Evolutionary conservation across 805 yeast species (phyloP), one percentile per base, ranked within the genome.

Genomic region (Wickerhamiella australiensis): DNA sequence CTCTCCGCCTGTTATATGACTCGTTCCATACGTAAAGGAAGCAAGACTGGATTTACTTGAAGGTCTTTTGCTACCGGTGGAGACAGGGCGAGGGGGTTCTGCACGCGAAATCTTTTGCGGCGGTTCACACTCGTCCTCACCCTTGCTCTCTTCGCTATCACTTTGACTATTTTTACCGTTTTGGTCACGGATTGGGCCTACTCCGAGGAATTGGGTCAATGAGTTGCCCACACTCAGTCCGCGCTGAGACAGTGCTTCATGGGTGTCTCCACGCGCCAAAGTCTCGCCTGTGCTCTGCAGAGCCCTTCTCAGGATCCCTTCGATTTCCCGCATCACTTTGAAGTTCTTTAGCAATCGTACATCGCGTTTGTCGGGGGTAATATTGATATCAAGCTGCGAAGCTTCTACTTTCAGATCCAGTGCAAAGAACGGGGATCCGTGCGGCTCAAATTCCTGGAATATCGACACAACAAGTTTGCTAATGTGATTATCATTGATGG

Each of bases 281-380:
- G 57, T 51, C 49, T 68, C 72, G 9, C 55, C 59, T 20, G 66
- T 62, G 0, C 52, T 47, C 18, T 74, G 70, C 58, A 75, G 85
- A 50, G 74, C 71, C 1, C 62, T 61, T 0, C 60, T 57, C 15
- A 88, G 57, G n/a, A 68, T 62, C n/a, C 69, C 74, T 48, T 77
- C 69, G 4, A 90, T 54, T 1, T 66, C 65, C 29, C 79, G 82
- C 3, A 82, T 56, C 1, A 88, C 61, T n/a, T 66, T 61, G 3
- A 64, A 61, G 62, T 88, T 96, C 53, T 78, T 70, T 52, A 80
- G 86, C 1, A 87, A 60, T 57, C 84, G 60, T 1, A 88, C 71
- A 2, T 78, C 75, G 47, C 90, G 70, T 61, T 92, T 92, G 62
- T 92, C 96, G 0, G 98, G 97, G 0, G 95, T 80, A 1, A 92